Evolutionary conservation across 2,329 filamentous ascomycete species (phyloP), one percentile per base, ranked within the genome.

Genomic region (Orbilia quercus): DNA sequence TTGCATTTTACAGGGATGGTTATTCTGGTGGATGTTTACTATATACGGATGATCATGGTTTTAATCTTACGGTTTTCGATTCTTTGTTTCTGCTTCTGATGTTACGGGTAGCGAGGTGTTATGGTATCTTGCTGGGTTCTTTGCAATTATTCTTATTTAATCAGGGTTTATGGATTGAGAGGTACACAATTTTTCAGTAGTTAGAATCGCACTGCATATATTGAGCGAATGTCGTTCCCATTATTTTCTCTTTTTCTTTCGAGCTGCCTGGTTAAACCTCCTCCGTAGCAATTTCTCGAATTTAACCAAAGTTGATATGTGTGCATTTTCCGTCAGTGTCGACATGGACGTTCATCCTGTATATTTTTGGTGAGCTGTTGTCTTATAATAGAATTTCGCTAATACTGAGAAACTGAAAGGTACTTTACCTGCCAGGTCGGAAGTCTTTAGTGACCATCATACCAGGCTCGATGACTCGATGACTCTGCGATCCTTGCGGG

Each of bases 341-440:
- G 22, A 78, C 65, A 63, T 78, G 71, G 38, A 78, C 72, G 70
- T 78, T 78, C 53, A 78, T 58, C 45, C 76, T 77, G 63, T 38
- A 44, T 20, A 6, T 48, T 23, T 23, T 9, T 14, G 36, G n/a
- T 20, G 47, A n/a, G n/a, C n/a, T n/a, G n/a, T n/a, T n/a, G n/a
- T n/a, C n/a, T n/a, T n/a, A n/a, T n/a, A n/a, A n/a, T n/a, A n/a
- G n/a, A n/a, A n/a, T n/a, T n/a, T n/a, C n/a, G n/a, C n/a, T n/a
- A n/a, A n/a, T n/a, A n/a, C n/a, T n/a, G n/a, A n/a, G n/a, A n/a
- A n/a, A n/a, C n/a, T n/a, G n/a, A n/a, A n/a, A n/a, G n/a, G n/a
- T n/a, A n/a, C n/a, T n/a, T n/a, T 75, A 77, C 77, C 77, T 75
- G 25, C 73, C 50, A 7, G 72, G 70, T 7, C 64, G 11, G 42